These are phyloP conservation scores for Talaromyces trachyspermus DNA, from an alignment of 495 filamentous ascomycete genomes.

Conservation along the genomic window DNA sequence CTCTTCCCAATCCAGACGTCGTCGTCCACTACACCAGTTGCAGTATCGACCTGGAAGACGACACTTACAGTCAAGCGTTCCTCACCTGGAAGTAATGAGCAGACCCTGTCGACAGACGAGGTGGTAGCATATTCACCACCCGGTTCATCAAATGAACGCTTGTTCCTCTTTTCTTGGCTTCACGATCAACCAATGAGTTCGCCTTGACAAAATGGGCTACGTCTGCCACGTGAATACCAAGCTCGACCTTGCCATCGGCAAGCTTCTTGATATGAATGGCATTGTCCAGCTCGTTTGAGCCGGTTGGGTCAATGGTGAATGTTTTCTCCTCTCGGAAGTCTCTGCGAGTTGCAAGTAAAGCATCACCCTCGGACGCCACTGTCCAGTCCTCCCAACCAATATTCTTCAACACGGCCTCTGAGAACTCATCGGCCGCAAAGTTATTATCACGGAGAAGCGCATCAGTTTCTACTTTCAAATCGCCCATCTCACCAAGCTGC, in stretches of 20 bases:
- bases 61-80: slow-evolving; percentile 89
- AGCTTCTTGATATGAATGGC: slow-evolving; percentile 84
- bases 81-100: slow-evolving; percentile 75
- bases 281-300: slow-evolving; percentile 77
- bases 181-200: slow-evolving; percentile 91
- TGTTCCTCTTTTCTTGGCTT: slow-evolving; percentile 96
- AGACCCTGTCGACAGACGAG: slow-evolving; percentile 79
- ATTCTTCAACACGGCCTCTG: slow-evolving; percentile 88
- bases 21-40: slow-evolving; percentile 68
- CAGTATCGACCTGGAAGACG: slow-evolving; percentile 77
- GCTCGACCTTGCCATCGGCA: slow-evolving; percentile 77
- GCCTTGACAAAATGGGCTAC: slow-evolving; percentile 95
- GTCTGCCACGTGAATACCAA: slow-evolving; percentile 93
- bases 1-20: slow-evolving; percentile 91
- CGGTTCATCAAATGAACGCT: slow-evolving; percentile 90
- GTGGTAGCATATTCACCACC: slow-evolving; percentile 82
- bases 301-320: slow-evolving; percentile 85
- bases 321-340: slow-evolving; percentile 87
- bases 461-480: slow-evolving; percentile 94
- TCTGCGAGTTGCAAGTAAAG: slow-evolving; percentile 64
- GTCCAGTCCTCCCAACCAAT: slow-evolving; percentile 90
- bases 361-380: slow-evolving; percentile 71
- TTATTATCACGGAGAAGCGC: slow-evolving; percentile 97
- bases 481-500: slow-evolving; percentile 94
- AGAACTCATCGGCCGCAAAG: slow-evolving; percentile 95